A percentile compares a stretch with the other conserved stretches of the same genome.
Conservation (phyloP, 768 basidiomycete genomes). For the Tremella mesenterica region DNA sequence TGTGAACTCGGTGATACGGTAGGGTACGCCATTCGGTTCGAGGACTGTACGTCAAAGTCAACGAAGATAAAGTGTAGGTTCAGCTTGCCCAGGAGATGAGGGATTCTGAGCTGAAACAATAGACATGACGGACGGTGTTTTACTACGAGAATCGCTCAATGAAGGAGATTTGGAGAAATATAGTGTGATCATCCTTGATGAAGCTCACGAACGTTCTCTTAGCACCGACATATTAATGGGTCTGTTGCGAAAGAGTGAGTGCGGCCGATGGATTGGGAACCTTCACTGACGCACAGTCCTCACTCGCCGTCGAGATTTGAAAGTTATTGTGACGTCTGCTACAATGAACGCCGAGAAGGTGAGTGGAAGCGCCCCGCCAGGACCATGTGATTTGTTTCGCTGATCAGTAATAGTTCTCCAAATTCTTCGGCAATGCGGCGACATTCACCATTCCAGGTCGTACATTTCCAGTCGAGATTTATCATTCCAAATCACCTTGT, state of each 20-base stretch:
- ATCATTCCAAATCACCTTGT: conserved; percentile 93
- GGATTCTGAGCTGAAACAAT: conserved; percentile 10
- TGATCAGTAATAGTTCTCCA: conserved; percentile 61
- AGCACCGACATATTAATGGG: conserved; percentile 99
- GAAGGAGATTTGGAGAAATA: conserved; percentile 98
- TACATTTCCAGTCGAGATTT: conserved; percentile 95
- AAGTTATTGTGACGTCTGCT: conserved; percentile 94
- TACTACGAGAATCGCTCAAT: conserved; percentile 94
- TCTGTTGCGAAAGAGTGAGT: conserved; percentile 77
- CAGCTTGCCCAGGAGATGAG: neutral
- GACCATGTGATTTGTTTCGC: conserved; percentile 1
- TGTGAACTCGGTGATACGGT: conserved; percentile 84
- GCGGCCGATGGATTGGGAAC: neutral
- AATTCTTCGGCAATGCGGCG: conserved; percentile 89
- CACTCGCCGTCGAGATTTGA: conserved; percentile 81
- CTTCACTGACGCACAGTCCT: conserved; percentile 51
- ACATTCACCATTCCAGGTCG: conserved; percentile 88
- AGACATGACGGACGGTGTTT: conserved; percentile 99
- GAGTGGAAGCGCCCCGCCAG: no score
- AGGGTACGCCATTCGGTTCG: conserved; percentile 96
- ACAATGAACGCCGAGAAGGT: conserved; percentile 99
- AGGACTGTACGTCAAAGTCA: conserved; percentile 87
- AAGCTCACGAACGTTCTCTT: conserved; percentile 93
- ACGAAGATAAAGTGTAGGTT: conserved; percentile 91
- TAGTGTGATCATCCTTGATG: conserved; percentile 95